Conservation (phyloP, 1,139 yeast species). For the Geotrichum klebahnii region DNA sequence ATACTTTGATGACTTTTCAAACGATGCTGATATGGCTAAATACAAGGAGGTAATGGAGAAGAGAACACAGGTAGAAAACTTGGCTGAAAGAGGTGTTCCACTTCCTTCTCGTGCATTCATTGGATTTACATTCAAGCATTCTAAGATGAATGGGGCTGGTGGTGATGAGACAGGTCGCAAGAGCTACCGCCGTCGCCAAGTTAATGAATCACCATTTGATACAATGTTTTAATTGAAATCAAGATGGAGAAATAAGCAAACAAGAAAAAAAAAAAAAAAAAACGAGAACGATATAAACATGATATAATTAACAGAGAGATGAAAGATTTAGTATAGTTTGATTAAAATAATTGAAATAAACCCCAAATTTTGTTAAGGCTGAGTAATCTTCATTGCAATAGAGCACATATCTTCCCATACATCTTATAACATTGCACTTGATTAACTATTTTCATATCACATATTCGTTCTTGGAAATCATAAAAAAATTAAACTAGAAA, state of each 20-base stretch:
- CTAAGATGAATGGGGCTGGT: slow-evolving; percentile 28
- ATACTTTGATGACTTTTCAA: slow-evolving; percentile 94
- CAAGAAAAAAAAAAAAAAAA: not conserved
- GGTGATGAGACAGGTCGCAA: slow-evolving; percentile 13
- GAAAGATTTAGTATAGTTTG: not conserved
- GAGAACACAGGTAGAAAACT: slow-evolving; percentile 75
- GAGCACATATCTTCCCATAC: too few species aligned
- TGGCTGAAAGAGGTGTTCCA: slow-evolving; percentile 61
- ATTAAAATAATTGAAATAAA: not conserved
- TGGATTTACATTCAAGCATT: slow-evolving; percentile 93
- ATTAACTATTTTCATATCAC: too few species aligned
- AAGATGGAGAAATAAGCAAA: not conserved
- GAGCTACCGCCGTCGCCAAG: slow-evolving; percentile 15
- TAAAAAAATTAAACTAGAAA: too few species aligned
- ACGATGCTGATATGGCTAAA: slow-evolving; percentile 95
- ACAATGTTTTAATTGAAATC: slow-evolving; percentile 18
- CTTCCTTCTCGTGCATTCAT: slow-evolving; percentile 70
- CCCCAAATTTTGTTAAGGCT: too few species aligned
- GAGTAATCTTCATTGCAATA: too few species aligned
- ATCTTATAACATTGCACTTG: too few species aligned
- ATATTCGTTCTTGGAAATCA: not conserved
- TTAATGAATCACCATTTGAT: slow-evolving; percentile 20
- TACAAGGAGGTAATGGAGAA: slow-evolving; percentile 94
- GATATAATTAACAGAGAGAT: not conserved
- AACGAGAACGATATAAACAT: not conserved